Conservation (phyloP, 2,329 filamentous ascomycete genomes). For the Periglandula ipomoeae region DNA sequence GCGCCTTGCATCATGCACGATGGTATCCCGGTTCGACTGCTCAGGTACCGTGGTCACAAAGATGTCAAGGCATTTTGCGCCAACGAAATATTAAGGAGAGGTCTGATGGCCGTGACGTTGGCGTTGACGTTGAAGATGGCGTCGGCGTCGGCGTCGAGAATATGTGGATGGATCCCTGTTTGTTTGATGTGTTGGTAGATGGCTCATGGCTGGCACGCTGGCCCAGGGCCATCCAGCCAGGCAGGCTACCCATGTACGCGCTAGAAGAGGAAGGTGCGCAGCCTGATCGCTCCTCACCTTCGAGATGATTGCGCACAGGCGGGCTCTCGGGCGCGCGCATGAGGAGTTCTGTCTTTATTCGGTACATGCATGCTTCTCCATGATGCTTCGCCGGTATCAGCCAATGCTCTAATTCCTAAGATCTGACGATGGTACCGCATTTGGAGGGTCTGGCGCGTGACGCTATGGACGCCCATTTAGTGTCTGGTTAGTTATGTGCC, state of each 20-base stretch:
- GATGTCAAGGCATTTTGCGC: neutral
- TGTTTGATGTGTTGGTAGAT: neutral
- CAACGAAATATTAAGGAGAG: too few relatives aligned
- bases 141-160: neutral
- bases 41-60: neutral
- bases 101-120: neutral
- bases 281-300: neutral
- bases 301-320: neutral
- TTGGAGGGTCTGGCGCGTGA: too few relatives aligned
- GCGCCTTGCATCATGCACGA: constrained; percentile 1
- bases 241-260: too few relatives aligned
- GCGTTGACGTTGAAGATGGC: neutral
- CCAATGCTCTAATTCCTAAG: too few relatives aligned
- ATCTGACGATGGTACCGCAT: too few relatives aligned
- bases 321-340: too few relatives aligned
- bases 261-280: neutral
- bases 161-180: neutral
- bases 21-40: neutral
- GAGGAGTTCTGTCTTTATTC: too few relatives aligned
- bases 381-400: too few relatives aligned
- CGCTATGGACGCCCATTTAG: too few relatives aligned
- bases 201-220: neutral
- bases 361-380: too few relatives aligned
- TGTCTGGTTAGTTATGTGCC: too few relatives aligned
- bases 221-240: neutral